These are phyloP conservation scores for Phytophthora citricola DNA, from an alignment of 352 stramenopile species.

Conservation along the genomic window DNA sequence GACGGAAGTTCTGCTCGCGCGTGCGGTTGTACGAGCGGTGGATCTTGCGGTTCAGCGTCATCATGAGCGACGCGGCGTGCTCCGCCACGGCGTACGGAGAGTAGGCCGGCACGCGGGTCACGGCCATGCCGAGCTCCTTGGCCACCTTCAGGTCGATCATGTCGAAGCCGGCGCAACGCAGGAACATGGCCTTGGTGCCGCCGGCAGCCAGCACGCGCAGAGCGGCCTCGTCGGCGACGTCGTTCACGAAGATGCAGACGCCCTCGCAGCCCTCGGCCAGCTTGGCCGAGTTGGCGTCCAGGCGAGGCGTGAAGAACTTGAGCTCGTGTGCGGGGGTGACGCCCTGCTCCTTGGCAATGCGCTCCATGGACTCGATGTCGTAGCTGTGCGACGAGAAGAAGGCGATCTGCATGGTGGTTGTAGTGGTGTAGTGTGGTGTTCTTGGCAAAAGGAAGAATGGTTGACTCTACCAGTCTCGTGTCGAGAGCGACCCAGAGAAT, in stretches of 20 bases:
- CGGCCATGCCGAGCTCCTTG: conserved; percentile 62
- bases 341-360: conserved; percentile 46
- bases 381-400: conserved; percentile 80
- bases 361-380: conserved; percentile 68
- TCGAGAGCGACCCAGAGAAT: conserved; percentile 34
- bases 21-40: conserved; percentile 78
- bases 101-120: conserved; percentile 78
- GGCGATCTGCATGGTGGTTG: conserved; percentile 59
- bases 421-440: conserved; percentile 12
- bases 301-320: conserved; percentile 57
- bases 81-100: conserved; percentile 82
- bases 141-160: conserved; percentile 74
- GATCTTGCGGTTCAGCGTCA: conserved; percentile 84
- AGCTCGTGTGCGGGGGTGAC: conserved; percentile 55
- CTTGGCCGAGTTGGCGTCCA: conserved; percentile 54
- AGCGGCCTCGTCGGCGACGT: conserved; percentile 64
- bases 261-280: conserved; percentile 63
- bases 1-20: conserved; percentile 76
- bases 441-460: conserved; percentile 38
- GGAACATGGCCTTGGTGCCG: conserved; percentile 67
- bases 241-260: conserved; percentile 88
- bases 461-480: neutral
- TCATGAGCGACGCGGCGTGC: conserved; percentile 75
- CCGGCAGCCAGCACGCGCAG: conserved; percentile 57
- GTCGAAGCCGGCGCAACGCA: conserved; percentile 84